Conservation (phyloP, 768 basidiomycete species). For the Trametes villosa region DNA sequence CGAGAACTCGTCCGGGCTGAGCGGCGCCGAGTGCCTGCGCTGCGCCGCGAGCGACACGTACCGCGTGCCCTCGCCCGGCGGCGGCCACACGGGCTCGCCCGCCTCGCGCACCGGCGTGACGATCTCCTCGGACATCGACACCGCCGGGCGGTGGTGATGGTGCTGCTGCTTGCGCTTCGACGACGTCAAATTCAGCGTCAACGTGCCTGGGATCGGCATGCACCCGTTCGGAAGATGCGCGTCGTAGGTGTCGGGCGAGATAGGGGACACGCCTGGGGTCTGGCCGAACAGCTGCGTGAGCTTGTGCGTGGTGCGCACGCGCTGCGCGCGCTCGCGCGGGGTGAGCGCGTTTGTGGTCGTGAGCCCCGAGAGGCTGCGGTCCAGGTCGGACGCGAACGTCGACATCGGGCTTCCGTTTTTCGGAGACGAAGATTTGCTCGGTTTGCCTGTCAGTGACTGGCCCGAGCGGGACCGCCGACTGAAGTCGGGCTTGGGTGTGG, state of each 20-base stretch:
- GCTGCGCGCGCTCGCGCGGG: conserved; percentile 68
- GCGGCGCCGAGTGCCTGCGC: conserved; percentile 60
- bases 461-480: conserved; percentile 37
- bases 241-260: conserved; percentile 14
- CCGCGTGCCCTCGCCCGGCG: conserved; percentile 36
- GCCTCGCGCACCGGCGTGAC: conserved; percentile 19
- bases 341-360: conserved; percentile 72
- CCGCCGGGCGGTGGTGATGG: conserved; percentile 30
- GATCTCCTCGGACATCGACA: conserved; percentile 31
- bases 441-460: conserved; percentile 15
- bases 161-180: conserved; percentile 29
- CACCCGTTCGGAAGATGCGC: conserved; percentile 22
- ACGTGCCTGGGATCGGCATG: conserved; percentile 19
- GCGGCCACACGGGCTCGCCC: conserved; percentile 37
- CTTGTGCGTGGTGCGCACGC: conserved; percentile 75
- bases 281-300: conserved; percentile 81
- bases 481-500: conserved; percentile 52
- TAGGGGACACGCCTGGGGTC: conserved; percentile 45
- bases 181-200: conserved; percentile 14
- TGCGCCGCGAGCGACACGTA: conserved; percentile 34
- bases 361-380: conserved; percentile 42
- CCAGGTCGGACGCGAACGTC: conserved; percentile 13
- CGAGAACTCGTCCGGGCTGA: conserved; percentile 50
- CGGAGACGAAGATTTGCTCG: conserved; percentile 11
- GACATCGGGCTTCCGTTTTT: conserved; percentile 5